These are phyloP conservation scores for Parmelia sp. DNA, from an alignment of 495 filamentous ascomycete genomes.

Conservation along the genomic window DNA sequence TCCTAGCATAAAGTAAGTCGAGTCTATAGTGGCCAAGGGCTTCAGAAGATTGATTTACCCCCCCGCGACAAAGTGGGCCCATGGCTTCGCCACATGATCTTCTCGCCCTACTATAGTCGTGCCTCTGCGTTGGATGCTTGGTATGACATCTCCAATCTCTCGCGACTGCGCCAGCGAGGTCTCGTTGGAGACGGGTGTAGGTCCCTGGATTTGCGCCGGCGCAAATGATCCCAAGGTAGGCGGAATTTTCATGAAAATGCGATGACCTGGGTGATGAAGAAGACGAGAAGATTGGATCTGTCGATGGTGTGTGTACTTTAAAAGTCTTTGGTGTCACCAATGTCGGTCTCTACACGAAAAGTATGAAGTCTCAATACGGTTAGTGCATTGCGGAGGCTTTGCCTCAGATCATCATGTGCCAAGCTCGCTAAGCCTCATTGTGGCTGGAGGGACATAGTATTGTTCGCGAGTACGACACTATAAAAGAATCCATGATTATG, in stretches of 20 bases:
- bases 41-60: constrained; percentile 52
- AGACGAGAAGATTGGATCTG: neutral
- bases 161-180: constrained; percentile 49
- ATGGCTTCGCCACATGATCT: constrained; percentile 63
- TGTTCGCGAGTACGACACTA: no score
- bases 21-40: constrained; percentile 5
- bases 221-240: constrained; percentile 13
- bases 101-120: constrained; percentile 33
- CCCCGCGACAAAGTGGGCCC: constrained; percentile 84
- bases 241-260: constrained; percentile 25
- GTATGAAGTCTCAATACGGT: neutral
- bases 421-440: no score
- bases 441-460: no score
- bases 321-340: neutral
- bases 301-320: neutral
- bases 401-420: no score
- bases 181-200: constrained; percentile 1
- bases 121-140: constrained; percentile 35
- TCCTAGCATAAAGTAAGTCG: constrained; percentile 39
- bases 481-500: no score
- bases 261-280: neutral
- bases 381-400: no score
- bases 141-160: constrained; percentile 54
- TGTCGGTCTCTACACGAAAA: neutral
- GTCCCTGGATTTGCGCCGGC: constrained; percentile 13